Evolutionary conservation across 371 early-diverging fungal species (phyloP).

Genomic region (Amoeboradix gromovi): DNA sequence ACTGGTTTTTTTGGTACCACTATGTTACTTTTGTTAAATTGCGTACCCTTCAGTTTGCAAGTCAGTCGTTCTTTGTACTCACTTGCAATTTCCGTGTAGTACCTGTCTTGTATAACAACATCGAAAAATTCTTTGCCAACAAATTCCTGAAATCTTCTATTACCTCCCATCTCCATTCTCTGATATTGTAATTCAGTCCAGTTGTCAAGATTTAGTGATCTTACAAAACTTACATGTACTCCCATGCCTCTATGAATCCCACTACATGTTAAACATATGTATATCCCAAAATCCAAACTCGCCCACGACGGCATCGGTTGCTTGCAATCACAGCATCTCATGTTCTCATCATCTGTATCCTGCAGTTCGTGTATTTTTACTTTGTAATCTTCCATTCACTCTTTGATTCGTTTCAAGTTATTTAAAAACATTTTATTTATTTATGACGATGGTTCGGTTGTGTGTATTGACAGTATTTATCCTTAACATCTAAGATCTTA

Average conservation of each 20-base stretch:
- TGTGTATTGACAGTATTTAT: no score
- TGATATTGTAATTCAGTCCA: not conserved
- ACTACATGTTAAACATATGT: conserved; percentile 2
- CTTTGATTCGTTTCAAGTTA: no score
- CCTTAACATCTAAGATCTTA: no score
- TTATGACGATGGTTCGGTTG: no score
- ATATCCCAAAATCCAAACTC: not conserved
- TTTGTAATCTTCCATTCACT: not conserved
- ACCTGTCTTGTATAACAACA: not conserved
- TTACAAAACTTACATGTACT: conserved; percentile 3
- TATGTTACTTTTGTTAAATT: not conserved
- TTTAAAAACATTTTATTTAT: no score
- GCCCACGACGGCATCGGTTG: not conserved
- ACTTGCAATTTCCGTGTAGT: not conserved
- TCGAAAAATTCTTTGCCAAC: not conserved
- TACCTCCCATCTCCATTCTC: not conserved
- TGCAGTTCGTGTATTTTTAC: not conserved
- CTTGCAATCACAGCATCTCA: not conserved
- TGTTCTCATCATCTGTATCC: not conserved
- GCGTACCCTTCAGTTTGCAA: not conserved
- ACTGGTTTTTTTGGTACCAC: not conserved
- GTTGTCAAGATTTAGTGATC: not conserved
- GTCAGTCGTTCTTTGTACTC: not conserved
- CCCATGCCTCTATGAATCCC: conserved; percentile 2
- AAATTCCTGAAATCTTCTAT: not conserved